phyloP scores from a whole-genome alignment of 805 yeast genomes.

The Lachancea lanzarotensis region DNA sequence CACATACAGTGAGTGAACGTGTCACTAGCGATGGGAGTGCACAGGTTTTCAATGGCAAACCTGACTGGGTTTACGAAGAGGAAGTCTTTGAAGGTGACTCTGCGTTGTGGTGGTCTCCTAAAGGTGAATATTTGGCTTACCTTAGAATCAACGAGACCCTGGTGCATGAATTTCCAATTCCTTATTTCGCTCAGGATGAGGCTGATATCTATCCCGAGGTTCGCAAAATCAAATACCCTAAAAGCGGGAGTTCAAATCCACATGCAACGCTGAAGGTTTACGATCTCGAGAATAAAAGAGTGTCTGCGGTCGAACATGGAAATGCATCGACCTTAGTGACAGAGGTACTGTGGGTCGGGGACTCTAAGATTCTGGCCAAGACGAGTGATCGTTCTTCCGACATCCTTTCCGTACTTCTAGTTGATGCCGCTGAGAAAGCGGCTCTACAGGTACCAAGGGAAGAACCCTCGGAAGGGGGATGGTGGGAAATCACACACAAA shows the following conservation, averaged over 20 bases:
- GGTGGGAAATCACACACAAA: constrained; percentile 74
- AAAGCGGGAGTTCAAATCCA: constrained; percentile 77
- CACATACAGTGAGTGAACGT: constrained; percentile 34
- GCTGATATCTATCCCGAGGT: constrained; percentile 55
- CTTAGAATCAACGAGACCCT: constrained; percentile 64
- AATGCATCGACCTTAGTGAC: constrained; percentile 46
- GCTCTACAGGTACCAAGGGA: constrained; percentile 40
- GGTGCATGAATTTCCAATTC: constrained; percentile 68
- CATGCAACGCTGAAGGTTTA: constrained; percentile 47
- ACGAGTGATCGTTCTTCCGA: constrained; percentile 64
- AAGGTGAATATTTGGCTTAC: constrained; percentile 57
- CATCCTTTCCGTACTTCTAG: constrained; percentile 47
- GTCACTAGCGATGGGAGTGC: constrained; percentile 67
- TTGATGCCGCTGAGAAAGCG: constrained; percentile 37
- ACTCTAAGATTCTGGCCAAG: constrained; percentile 44
- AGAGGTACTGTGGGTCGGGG: constrained; percentile 68
- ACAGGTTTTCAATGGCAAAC: constrained; percentile 74
- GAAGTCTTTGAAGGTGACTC: constrained; percentile 68
- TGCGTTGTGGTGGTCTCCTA: constrained; percentile 85
- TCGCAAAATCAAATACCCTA: constrained; percentile 66
- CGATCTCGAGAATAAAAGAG: constrained; percentile 28
- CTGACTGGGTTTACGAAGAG: constrained; percentile 94
- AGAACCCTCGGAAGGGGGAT: constrained; percentile 48
- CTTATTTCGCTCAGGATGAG: constrained; percentile 59
- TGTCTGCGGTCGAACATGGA: constrained; percentile 39